Base-by-base conservation (phyloP, 2,329 filamentous ascomycete genomes). In the Alternaria conjuncta region DNA sequence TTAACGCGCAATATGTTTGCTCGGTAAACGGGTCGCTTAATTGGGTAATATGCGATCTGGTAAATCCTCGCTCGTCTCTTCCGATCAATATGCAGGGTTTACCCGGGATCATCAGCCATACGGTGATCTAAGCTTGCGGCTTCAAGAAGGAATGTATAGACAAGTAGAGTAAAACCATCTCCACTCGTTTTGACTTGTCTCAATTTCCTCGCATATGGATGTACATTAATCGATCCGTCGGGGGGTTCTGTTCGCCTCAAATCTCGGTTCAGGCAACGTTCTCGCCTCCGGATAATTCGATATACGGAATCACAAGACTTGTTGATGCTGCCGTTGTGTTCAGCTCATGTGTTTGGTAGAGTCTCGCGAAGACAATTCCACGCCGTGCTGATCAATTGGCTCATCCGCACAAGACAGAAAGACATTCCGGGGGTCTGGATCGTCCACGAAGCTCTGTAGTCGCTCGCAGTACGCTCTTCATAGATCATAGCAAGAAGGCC, bases 1-100 rank as follows among this genome's bases (percentile, higher is more conserved):
- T 68, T 76, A 70, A 65, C 60, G 53, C 51, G 62, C 60, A 71
- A 70, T 73, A 68, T 68, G 61, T 55, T 44, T 53, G 55, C 65
- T 73, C 71, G 71, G 72, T 66, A 70, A 68, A 67, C 66, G 66
- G 58, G 66, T 67, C 68, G 68, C 69, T 72, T 75, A 75, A 70
- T 73, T 74, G 70, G 71, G 65, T 74, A 76, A 76, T 75, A 71
- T 74, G 60, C 65, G 59, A 71, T 70, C 63, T 70, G 47, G 60
- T 63, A 56, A 64, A 64, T 25, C 64, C 67, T 63, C 58, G 55
- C 61, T 62, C 60, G 61, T 59, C 55, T 61, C 53, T 67, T 70
- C 69, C 71, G 69, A 76, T 71, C 64, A 66, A 63, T 61, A 51
- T 64, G 61, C 67, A 69, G 55, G 66, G 68, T 65, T 69, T 58